These are phyloP conservation scores for Fagus sylvatica DNA, from an alignment of 306 rosid species.

Conservation along the genomic window DNA sequence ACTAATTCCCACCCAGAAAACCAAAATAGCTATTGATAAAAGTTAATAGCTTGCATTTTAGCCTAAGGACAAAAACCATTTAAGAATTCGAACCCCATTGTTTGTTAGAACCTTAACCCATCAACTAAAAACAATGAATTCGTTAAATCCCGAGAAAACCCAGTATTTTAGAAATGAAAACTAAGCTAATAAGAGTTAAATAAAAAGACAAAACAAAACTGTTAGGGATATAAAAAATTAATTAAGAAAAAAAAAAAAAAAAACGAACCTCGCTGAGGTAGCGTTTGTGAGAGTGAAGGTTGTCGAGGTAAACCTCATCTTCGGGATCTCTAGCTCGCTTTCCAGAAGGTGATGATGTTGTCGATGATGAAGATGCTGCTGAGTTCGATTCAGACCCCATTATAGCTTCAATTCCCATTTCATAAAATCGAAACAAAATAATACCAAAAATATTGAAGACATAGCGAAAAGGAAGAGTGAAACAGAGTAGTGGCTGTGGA, in stretches of 20 bases:
- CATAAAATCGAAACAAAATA: not conserved
- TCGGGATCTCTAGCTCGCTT: conserved; percentile 95
- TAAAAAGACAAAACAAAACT: not conserved
- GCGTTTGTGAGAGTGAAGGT: conserved; percentile 95
- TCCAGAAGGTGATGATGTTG: conserved; percentile 63
- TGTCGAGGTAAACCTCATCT: conserved; percentile 92
- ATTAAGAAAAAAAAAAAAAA: conserved; percentile 2
- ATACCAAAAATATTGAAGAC: not conserved
- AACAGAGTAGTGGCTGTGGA: not conserved
- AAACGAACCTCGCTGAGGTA: conserved; percentile 86
- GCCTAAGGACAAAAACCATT: not conserved
- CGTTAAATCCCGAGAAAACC: not conserved
- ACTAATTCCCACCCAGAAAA: not conserved
- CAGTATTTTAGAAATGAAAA: not conserved
- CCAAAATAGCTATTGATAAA: not conserved
- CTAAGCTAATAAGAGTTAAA: not conserved
- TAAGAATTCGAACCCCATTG: not conserved
- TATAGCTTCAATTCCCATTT: conserved; percentile 17
- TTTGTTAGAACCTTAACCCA: not conserved
- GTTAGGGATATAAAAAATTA: not conserved
- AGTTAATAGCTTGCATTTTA: too few relatives aligned
- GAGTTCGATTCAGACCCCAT: conserved; percentile 80
- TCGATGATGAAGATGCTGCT: conserved; percentile 40
- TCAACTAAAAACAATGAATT: not conserved
- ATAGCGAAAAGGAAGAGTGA: not conserved